phyloP scores from a whole-genome alignment of 2,329 filamentous ascomycete genomes.

The Epichloe sibirici region DNA sequence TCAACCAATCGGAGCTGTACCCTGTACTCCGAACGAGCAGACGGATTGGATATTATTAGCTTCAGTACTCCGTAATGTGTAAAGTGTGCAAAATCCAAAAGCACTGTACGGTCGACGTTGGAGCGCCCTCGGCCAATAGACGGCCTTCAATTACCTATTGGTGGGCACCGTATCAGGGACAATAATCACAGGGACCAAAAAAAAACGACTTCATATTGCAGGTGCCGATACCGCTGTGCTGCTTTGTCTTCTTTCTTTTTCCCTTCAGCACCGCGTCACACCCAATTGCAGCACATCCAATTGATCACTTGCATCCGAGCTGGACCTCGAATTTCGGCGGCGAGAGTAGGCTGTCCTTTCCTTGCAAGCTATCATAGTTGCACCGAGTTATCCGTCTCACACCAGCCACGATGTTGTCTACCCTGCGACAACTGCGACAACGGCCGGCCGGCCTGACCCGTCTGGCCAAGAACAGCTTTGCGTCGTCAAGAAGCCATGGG shows the following conservation, averaged over 20 bases:
- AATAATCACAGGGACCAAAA: slow-evolving; percentile 21
- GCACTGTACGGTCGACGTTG: no score
- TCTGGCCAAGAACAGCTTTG: slow-evolving; percentile 8
- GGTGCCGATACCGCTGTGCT: slow-evolving; percentile 19
- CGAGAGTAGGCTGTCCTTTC: neutral
- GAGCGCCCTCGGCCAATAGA: slow-evolving; percentile 5
- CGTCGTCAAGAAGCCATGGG: slow-evolving; percentile 8
- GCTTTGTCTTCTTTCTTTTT: slow-evolving; percentile 7
- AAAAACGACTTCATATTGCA: slow-evolving; percentile 12
- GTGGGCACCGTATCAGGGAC: slow-evolving; percentile 12
- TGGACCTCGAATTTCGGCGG: neutral
- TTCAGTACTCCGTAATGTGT: no score
- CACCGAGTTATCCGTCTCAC: neutral
- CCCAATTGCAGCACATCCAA: neutral
- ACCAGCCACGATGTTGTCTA: slow-evolving; percentile 10
- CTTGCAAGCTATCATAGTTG: neutral
- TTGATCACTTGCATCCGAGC: neutral
- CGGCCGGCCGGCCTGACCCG: slow-evolving; percentile 3
- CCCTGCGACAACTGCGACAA: slow-evolving; percentile 7
- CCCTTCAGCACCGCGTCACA: neutral
- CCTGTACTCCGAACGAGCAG: no score
- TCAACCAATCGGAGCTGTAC: no score
- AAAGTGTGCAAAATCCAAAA: no score
- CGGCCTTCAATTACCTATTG: slow-evolving; percentile 8
- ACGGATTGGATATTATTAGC: no score